Evolutionary conservation across 495 filamentous ascomycete genomes (phyloP), one percentile per base, ranked within the genome.

Genomic region (Xylaria longipes): DNA sequence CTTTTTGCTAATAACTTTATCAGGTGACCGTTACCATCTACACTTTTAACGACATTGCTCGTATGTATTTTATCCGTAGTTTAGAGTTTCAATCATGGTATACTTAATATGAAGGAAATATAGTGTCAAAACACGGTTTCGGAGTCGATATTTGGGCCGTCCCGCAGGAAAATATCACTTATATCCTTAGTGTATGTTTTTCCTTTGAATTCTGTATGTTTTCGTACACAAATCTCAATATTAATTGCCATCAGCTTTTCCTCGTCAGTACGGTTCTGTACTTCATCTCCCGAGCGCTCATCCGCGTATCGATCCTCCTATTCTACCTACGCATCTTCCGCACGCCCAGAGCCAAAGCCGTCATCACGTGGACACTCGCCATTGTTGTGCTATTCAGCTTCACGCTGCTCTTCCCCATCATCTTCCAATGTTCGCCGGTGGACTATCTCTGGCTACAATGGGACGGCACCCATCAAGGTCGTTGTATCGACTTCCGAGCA

Each of bases 61-160:
- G 60, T 63, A 63, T 63, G 60, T 43, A 5, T 43, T 43, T 15
- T 2, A 14, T 15, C 35, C 11, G 14, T 41, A 17, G 0, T 20
- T 7, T 1, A 45, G 0, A 29, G 37, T 25, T 43, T 27, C 6
- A 43, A 43, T n/a, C n/a, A n/a, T n/a, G n/a, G n/a, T n/a, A n/a
- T n/a, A n/a, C n/a, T n/a, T n/a, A n/a, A n/a, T n/a, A 43, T 2
- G 2, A 41, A 63, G 60, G 7, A 25, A 57, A 29, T 33, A 65
- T 12, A 37, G 25, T 61, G 29, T 58, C 83, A 80, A 61, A 80
- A 29, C 65, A 75, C 46, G 85, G 86, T 9, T 73, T 84, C 14
- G 83, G 85, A 1, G 80, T 71, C 46, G 84, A 87, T 69, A 81
- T 86, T 39, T 87, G 84, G 84, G 78, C 80, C 14, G 73, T 87